phyloP scores from a whole-genome alignment of 2,329 filamentous ascomycete species.

The Teratosphaeria gauchensis region DNA sequence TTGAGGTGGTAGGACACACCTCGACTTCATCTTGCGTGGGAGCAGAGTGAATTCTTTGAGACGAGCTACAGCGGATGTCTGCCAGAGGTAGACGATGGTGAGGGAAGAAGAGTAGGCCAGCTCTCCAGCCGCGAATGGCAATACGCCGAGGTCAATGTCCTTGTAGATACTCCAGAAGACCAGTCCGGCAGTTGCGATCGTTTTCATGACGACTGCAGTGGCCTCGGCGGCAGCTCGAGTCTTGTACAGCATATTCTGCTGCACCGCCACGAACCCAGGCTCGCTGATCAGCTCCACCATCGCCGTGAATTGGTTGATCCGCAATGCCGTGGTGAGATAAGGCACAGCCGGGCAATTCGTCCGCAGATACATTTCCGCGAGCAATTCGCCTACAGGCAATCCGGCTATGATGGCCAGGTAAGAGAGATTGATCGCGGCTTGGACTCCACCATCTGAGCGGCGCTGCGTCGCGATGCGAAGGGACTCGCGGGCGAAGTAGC shows the following conservation, averaged over 20 bases:
- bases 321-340: conserved; percentile 50
- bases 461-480: conserved; percentile 85
- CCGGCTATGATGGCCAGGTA: conserved; percentile 61
- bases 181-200: conserved; percentile 60
- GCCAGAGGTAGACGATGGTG: conserved; percentile 58
- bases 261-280: conserved; percentile 79
- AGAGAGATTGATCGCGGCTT: conserved; percentile 79
- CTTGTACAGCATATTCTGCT: conserved; percentile 70
- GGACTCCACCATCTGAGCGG: conserved; percentile 43
- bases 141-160: conserved; percentile 54
- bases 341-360: conserved; percentile 46
- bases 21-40: conserved; percentile 33
- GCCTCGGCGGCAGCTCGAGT: conserved; percentile 76
- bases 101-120: conserved; percentile 63
- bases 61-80: conserved; percentile 48
- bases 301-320: conserved; percentile 47
- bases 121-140: conserved; percentile 87
- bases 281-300: conserved; percentile 73
- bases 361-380: conserved; percentile 61
- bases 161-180: conserved; percentile 54
- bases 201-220: conserved; percentile 68
- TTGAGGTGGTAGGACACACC: conserved; percentile 27
- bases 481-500: conserved; percentile 90
- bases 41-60: conserved; percentile 60
- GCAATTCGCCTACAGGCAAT: conserved; percentile 46